phyloP scores from a whole-genome alignment of 108 stramenopile genomes.

The Conticribra weissflogii region DNA sequence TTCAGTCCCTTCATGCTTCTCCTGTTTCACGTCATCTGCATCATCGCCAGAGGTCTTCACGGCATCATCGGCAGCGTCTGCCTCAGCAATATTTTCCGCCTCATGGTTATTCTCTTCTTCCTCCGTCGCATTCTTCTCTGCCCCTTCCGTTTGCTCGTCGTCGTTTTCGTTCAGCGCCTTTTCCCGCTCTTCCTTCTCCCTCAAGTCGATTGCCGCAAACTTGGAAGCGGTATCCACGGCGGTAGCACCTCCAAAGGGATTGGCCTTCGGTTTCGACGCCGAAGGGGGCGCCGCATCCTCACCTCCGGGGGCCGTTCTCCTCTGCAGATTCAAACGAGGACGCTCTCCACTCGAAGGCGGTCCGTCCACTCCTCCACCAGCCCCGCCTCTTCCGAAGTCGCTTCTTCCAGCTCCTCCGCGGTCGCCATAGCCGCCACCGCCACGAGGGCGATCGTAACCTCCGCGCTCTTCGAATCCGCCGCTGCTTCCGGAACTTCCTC shows the following conservation, averaged over 20 bases:
- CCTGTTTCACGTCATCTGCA: constrained; percentile 13
- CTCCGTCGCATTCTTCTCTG: constrained; percentile 13
- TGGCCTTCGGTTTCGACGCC: constrained; percentile 39
- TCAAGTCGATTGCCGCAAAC: constrained; percentile 37
- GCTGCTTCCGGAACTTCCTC: constrained; percentile 5
- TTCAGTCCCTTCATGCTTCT: constrained; percentile 10
- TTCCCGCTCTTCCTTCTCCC: constrained; percentile 23
- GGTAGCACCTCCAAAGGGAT: constrained; percentile 53
- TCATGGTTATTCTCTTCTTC: constrained; percentile 13
- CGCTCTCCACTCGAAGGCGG: constrained; percentile 40
- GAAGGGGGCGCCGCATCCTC: constrained; percentile 7
- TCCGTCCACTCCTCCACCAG: constrained; percentile 10
- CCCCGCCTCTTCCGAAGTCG: constrained; percentile 23
- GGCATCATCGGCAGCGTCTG: neutral
- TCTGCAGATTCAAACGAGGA: constrained; percentile 63
- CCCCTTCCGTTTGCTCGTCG: too few relatives aligned
- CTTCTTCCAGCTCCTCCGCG: constrained; percentile 10
- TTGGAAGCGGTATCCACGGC: constrained; percentile 53
- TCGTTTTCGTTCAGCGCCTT: constrained; percentile 17
- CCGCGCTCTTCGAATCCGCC: constrained; percentile 13
- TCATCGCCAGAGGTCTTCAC: too few relatives aligned
- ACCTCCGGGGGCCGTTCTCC: constrained; percentile 42
- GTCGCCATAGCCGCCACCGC: constrained; percentile 16
- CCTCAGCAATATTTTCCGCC: constrained; percentile 31
- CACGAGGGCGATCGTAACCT: constrained; percentile 4